These are phyloP conservation scores for Anastatica hierochuntica DNA, from an alignment of 345 rosid genomes.

Conservation along the genomic window DNA sequence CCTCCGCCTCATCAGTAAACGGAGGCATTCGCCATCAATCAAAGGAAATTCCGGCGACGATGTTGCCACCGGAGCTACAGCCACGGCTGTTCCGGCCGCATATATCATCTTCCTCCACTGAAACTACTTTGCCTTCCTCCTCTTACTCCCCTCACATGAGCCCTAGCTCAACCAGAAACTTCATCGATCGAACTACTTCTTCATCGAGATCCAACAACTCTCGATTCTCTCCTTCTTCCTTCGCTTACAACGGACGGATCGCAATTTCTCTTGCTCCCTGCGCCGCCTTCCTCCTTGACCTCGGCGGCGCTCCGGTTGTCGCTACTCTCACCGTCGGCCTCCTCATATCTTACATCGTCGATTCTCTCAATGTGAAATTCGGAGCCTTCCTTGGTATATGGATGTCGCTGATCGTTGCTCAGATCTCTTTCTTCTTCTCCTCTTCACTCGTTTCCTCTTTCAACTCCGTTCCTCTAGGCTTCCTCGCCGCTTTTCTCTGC, in stretches of 20 bases:
- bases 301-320: conserved; percentile 84
- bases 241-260: conserved; percentile 65
- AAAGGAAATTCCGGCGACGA: conserved; percentile 36
- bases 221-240: conserved; percentile 74
- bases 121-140: conserved; percentile 38
- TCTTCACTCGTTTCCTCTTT: conserved; percentile 49
- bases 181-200: conserved; percentile 21
- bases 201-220: conserved; percentile 40
- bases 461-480: conserved; percentile 52
- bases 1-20: conserved; percentile 19
- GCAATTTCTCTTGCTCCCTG: conserved; percentile 76
- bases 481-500: conserved; percentile 69
- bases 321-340: conserved; percentile 71
- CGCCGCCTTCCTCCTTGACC: conserved; percentile 88
- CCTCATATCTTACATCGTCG: conserved; percentile 85
- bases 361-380: conserved; percentile 68
- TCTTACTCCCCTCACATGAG: conserved; percentile 32
- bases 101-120: conserved; percentile 37
- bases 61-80: conserved; percentile 93
- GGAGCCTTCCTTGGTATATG: conserved; percentile 85
- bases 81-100: conserved; percentile 80
- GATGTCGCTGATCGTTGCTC: conserved; percentile 73
- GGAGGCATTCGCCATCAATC: not conserved
- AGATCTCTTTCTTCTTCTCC: conserved; percentile 92
- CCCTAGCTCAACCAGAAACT: conserved; percentile 34